Base-by-base conservation (phyloP, 495 filamentous ascomycete genomes). In the Penicillium ochrochloron region DNA sequence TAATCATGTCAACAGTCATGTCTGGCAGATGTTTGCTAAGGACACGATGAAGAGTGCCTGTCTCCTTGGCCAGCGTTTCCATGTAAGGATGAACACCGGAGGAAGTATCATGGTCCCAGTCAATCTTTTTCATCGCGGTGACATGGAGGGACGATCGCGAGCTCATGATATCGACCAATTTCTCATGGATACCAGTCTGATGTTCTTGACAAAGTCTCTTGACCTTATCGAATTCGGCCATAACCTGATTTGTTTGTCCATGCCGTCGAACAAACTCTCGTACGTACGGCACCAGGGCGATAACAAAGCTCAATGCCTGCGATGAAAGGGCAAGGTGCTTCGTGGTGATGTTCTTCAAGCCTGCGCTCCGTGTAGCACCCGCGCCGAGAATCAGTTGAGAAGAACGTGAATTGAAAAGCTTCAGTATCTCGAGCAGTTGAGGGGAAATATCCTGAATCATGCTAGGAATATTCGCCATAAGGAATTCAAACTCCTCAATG, bases 101-200 rank as follows among this genome's bases (percentile, higher is more conserved):
- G 59, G 64, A 67, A 52, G 66, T 73, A 68, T 51, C 66, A n/a
- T 77, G 67, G 63, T 94, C 89, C 90, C 92, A 97, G 61, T 90
- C 77, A 44, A 94, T 83, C 60, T 86, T 86, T 72, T 87, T 91
- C 80, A 99, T 88, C 19, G 86, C 84, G 61, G 85, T 89, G 23
- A 92, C 87, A 67, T 92, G 92, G 0, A 86, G 77, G 2, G 85
- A 76, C 8, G 90, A 90, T 1, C 95, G 86, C 14, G 87, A 88
- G 53, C 88, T 88, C 94, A 98, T 97, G 63, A 99, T 98, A 61
- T 97, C 93, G 17, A 97, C 90, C 0, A 99, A 81, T 72, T 99
- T 99, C 58, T 97, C 93, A 70, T 96, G 92, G 60, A 98, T 98
- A 64, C 87, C 92, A 35, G 86, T 87, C 71, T 97, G 95, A 73